Evolutionary conservation across 1,284 basidiomycete species (phyloP).

Genomic region (Vanrija humicola): DNA sequence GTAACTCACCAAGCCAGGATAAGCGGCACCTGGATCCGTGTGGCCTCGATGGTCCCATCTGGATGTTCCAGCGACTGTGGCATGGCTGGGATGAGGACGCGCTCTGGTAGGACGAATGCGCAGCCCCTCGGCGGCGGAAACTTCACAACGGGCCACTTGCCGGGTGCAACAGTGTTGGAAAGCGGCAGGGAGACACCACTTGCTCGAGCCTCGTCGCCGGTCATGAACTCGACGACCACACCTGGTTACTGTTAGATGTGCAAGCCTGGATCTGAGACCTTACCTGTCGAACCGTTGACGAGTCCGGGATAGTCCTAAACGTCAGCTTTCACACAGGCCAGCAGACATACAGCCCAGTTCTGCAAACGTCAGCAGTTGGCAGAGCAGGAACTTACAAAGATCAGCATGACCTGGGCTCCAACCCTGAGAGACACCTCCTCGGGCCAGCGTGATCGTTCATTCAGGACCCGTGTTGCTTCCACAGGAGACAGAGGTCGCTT

Average conservation of each 20-base stretch:
- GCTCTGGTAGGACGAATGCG: background rate
- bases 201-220: background rate
- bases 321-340: constrained; percentile 18
- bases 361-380: background rate
- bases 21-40: constrained; percentile 7
- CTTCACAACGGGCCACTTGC: constrained; percentile 31
- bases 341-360: constrained; percentile 16
- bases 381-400: constrained; percentile 21
- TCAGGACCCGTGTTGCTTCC: constrained; percentile 25
- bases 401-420: constrained; percentile 41
- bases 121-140: constrained; percentile 19
- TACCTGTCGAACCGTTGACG: constrained; percentile 10
- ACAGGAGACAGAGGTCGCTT: constrained; percentile 10
- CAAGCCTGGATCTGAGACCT: background rate
- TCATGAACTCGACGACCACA: constrained; percentile 11
- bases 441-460: constrained; percentile 31
- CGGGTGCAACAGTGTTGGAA: background rate
- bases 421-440: constrained; percentile 25
- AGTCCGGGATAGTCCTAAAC: background rate
- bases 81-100: background rate
- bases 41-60: background rate
- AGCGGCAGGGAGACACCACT: background rate
- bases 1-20: constrained; percentile 12
- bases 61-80: background rate
- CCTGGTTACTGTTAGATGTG: background rate